A percentile compares a stretch with the other conserved stretches of the same genome.
phyloP scores from a whole-genome alignment of 345 rosid genomes.

The Eucalyptus rudis region DNA sequence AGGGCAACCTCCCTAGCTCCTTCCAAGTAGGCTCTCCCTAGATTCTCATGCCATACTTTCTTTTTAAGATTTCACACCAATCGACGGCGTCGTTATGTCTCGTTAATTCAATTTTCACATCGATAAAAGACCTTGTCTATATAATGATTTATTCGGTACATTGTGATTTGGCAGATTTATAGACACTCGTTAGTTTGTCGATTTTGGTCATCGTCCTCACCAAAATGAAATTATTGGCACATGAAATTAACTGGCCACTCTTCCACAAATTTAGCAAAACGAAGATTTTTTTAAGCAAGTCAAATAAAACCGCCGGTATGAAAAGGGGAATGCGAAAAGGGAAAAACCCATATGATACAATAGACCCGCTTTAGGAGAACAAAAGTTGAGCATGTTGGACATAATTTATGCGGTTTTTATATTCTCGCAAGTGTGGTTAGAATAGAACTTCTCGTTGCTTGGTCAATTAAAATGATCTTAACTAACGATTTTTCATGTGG shows the following conservation, averaged over 20 bases:
- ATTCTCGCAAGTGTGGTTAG: neutral
- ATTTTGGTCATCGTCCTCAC: neutral
- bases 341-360: neutral
- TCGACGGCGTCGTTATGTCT: accelerated
- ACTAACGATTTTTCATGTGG: neutral
- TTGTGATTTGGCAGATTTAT: neutral
- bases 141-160: no score
- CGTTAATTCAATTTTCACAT: neutral
- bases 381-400: neutral
- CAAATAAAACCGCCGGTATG: neutral
- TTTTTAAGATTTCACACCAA: no score
- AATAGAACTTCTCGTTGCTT: neutral
- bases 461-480: neutral
- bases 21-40: neutral
- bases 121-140: no score
- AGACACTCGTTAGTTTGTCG: neutral
- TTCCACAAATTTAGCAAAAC: neutral
- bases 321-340: neutral
- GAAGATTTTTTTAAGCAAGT: neutral
- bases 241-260: neutral
- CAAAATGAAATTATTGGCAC: neutral
- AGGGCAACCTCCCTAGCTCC: neutral
- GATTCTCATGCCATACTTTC: neutral
- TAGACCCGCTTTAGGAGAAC: neutral
- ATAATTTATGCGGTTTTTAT: neutral